phyloP scores from a whole-genome alignment of 495 filamentous ascomycete species.

The Aspergillus wentii region DNA sequence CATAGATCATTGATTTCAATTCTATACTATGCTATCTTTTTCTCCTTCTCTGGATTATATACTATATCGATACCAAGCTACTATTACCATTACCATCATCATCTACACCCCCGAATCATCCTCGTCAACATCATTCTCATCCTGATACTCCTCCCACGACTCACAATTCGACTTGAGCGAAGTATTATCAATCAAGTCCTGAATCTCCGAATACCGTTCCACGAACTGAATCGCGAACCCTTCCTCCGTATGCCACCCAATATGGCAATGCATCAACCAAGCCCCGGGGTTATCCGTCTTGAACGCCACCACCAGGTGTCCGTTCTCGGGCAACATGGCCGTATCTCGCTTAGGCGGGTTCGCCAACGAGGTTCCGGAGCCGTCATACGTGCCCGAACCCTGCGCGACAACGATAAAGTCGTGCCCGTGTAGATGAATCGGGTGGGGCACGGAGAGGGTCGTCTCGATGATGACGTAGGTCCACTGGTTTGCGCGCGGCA shows the following conservation, averaged over 20 bases:
- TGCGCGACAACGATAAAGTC: conserved; percentile 45
- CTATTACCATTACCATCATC: too few species aligned
- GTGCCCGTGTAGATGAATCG: conserved; percentile 84
- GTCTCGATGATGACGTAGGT: conserved; percentile 44
- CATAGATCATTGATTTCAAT: too few species aligned
- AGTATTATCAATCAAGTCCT: background rate
- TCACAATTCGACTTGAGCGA: background rate
- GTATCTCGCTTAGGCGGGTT: conserved; percentile 54
- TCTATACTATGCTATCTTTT: too few species aligned
- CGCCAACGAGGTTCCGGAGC: background rate
- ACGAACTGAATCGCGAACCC: conserved; percentile 39
- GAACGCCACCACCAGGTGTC: conserved; percentile 63
- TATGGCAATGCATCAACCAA: conserved; percentile 59
- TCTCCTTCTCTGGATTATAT: too few species aligned
- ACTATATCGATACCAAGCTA: too few species aligned
- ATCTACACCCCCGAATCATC: too few species aligned
- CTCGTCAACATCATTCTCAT: too few species aligned
- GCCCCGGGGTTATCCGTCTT: conserved; percentile 61
- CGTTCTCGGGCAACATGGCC: conserved; percentile 47
- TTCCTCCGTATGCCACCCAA: conserved; percentile 57
- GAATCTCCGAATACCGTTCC: conserved; percentile 40
- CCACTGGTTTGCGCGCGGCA: conserved; percentile 59
- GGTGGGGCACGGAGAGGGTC: conserved; percentile 62
- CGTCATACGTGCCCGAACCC: background rate
- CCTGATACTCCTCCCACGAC: background rate